A percentile compares a stretch with the other conserved stretches of the same genome.
phyloP scores from a whole-genome alignment of 192 early-diverging fungal species.

The Chytriomyces hyalinus region DNA sequence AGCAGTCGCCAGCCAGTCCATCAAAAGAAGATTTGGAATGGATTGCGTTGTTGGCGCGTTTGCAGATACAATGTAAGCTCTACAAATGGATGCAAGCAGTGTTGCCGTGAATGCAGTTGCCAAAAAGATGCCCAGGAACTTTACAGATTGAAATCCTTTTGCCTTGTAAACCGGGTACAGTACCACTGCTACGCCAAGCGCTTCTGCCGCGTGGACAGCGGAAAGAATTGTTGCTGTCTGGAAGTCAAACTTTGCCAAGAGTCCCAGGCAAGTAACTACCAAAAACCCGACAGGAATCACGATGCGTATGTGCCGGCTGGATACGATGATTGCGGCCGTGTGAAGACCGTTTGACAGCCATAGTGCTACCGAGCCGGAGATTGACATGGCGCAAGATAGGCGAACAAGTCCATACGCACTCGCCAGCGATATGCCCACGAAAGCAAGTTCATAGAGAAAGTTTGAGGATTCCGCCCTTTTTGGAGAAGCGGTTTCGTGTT shows the following conservation, averaged over 20 bases:
- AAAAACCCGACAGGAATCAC: slow-evolving; percentile 16
- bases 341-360: slow-evolving; percentile 26
- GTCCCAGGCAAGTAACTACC: not conserved
- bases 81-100: not conserved
- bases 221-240: slow-evolving; percentile 6
- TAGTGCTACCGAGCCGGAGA: not conserved
- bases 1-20: slow-evolving; percentile 20
- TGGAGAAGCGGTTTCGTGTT: too few relatives aligned
- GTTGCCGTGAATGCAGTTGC: not conserved
- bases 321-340: not conserved
- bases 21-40: slow-evolving; percentile 3
- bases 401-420: not conserved
- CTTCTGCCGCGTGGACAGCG: not conserved
- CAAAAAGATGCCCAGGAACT: not conserved
- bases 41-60: not conserved
- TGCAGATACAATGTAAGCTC: not conserved
- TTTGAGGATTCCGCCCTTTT: too few relatives aligned
- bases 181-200: not conserved
- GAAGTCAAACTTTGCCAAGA: not conserved
- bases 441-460: too few relatives aligned
- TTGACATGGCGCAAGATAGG: slow-evolving; percentile 7
- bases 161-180: not conserved
- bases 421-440: too few relatives aligned
- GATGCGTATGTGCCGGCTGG: not conserved
- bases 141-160: not conserved